These are phyloP conservation scores for Xylariaceae sp. DNA, from an alignment of 2,329 filamentous ascomycete genomes.

Conservation along the genomic window DNA sequence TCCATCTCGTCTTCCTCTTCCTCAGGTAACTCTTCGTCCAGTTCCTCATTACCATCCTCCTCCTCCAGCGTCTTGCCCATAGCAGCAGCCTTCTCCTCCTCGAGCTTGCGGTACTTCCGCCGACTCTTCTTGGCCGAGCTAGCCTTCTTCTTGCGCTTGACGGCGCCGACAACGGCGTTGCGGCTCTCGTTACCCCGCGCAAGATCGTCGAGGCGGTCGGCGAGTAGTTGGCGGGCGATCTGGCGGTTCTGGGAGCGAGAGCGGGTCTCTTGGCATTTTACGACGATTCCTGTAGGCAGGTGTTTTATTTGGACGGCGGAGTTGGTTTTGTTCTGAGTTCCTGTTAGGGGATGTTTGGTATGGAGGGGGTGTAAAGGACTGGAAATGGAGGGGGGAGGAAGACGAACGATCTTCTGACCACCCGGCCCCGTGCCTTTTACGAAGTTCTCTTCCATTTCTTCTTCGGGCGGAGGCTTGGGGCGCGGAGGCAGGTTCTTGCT, in stretches of 20 bases:
- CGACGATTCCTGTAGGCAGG: conserved; percentile 80
- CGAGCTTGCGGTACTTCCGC: conserved; percentile 67
- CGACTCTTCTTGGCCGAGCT: conserved; percentile 77
- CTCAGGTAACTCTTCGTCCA: conserved; percentile 13
- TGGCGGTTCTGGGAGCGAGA: conserved; percentile 83
- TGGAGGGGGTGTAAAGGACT: too few relatives aligned
- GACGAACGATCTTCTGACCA: conserved; percentile 82
- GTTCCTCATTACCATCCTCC: conserved; percentile 8
- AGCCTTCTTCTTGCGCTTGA: conserved; percentile 63
- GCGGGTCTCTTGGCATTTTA: conserved; percentile 90
- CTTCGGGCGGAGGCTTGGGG: conserved; percentile 64
- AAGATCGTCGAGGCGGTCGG: conserved; percentile 66
- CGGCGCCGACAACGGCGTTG: conserved; percentile 56
- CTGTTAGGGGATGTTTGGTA: too few relatives aligned
- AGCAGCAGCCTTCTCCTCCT: conserved; percentile 39
- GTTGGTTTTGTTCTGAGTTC: conserved; percentile 98
- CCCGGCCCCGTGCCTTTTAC: conserved; percentile 89
- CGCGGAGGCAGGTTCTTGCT: conserved; percentile 62
- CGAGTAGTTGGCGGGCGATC: conserved; percentile 72
- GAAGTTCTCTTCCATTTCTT: conserved; percentile 77
- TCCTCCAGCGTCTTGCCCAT: conserved; percentile 27
- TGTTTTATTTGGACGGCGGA: conserved; percentile 93
- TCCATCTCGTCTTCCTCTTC: conserved; percentile 10
- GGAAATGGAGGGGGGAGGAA: not conserved
- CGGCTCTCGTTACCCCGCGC: conserved; percentile 67